A percentile compares a stretch with the other conserved stretches of the same genome.
phyloP scores from a whole-genome alignment of 1,284 basidiomycete genomes.

The Ustilago shanxiensis region DNA sequence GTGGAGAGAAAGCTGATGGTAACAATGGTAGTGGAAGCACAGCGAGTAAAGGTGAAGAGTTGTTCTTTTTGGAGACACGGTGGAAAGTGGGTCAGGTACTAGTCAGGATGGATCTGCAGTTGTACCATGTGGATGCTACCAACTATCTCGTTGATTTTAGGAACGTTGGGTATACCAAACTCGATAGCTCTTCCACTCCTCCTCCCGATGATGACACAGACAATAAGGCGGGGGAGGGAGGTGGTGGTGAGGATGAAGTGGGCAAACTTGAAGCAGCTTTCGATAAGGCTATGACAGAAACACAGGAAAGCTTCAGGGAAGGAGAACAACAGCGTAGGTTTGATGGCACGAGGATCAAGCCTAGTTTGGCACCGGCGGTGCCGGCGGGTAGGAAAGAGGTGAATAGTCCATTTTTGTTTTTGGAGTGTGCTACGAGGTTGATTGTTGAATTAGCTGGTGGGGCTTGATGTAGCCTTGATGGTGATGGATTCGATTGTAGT shows the following conservation, averaged over 20 bases:
- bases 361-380: constrained; percentile 52
- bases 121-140: constrained; percentile 93
- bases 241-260: constrained; percentile 5
- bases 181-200: constrained; percentile 24
- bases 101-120: constrained; percentile 90
- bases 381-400: constrained; percentile 81
- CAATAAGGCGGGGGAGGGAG: not conserved
- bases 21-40: constrained; percentile 70
- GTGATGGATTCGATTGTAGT: not conserved
- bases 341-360: constrained; percentile 44
- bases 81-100: constrained; percentile 78
- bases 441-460: constrained; percentile 70
- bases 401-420: constrained; percentile 90
- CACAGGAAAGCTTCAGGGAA: constrained; percentile 32
- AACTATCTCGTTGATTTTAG: constrained; percentile 99
- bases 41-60: constrained; percentile 72
- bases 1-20: constrained; percentile 6
- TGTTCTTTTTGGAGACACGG: constrained; percentile 95
- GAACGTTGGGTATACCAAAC: constrained; percentile 89
- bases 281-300: constrained; percentile 39
- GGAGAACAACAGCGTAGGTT: constrained; percentile 34
- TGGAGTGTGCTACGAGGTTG: constrained; percentile 86
- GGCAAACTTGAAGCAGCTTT: constrained; percentile 42
- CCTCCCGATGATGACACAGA: not conserved
- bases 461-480: not conserved